These are phyloP conservation scores for Neurospora sp. DNA, from an alignment of 495 filamentous ascomycete species.

Conservation along the genomic window DNA sequence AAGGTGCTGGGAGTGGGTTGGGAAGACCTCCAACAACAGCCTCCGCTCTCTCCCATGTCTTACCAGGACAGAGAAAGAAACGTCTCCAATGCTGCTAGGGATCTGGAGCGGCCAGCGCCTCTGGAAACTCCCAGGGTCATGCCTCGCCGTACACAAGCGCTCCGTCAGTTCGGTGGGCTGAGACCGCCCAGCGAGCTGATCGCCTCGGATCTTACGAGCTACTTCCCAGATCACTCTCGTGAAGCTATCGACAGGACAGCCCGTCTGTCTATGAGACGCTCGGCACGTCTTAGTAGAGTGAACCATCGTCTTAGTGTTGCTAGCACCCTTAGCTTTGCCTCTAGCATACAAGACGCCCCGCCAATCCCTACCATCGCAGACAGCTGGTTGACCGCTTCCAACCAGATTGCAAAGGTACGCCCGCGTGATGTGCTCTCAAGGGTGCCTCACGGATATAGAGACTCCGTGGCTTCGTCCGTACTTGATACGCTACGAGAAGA, in stretches of 20 bases:
- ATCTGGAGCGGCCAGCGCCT: conserved; percentile 47
- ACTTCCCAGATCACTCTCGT: conserved; percentile 90
- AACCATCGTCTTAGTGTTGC: conserved; percentile 87
- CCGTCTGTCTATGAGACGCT: conserved; percentile 80
- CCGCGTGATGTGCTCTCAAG: conserved; percentile 32
- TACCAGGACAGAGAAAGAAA: conserved; percentile 55
- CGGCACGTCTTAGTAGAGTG: conserved; percentile 79
- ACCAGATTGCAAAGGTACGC: conserved; percentile 40
- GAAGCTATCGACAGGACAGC: conserved; percentile 92
- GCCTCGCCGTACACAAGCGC: conserved; percentile 50
- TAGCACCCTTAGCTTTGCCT: conserved; percentile 86
- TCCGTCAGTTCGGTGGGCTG: conserved; percentile 71
- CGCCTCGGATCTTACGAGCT: conserved; percentile 86
- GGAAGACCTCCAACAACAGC: conserved; percentile 57
- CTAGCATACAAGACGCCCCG: conserved; percentile 77
- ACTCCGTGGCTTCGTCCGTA: conserved; percentile 78
- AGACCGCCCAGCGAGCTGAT: conserved; percentile 95
- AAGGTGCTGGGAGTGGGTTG: conserved; percentile 77
- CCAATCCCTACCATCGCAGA: conserved; percentile 96
- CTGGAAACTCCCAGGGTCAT: conserved; percentile 35
- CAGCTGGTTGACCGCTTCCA: conserved; percentile 66
- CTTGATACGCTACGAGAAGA: conserved; percentile 86
- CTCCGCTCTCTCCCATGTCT: conserved; percentile 70
- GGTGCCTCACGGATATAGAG: conserved; percentile 51
- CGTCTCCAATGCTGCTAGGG: conserved; percentile 49